Evolutionary conservation across 345 rosid genomes (phyloP).

Genomic region (Trapa bicornis): DNA sequence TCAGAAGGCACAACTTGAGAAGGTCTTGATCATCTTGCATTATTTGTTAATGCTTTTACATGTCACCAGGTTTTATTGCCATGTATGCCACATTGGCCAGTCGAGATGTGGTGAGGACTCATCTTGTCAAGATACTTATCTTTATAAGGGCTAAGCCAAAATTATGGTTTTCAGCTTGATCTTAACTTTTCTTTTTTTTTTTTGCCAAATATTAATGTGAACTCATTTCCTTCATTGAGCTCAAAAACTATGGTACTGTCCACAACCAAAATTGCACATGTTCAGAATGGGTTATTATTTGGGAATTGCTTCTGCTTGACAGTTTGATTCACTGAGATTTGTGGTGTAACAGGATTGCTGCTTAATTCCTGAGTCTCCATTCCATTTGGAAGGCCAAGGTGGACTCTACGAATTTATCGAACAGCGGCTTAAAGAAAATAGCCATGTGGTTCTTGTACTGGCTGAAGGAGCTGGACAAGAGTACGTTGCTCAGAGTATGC

Average conservation of each 20-base stretch:
- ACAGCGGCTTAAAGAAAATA: slow-evolving; percentile 61
- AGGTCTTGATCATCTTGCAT: not conserved
- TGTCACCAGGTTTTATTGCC: slow-evolving; percentile 73
- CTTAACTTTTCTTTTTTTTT: not conserved
- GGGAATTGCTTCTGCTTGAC: not conserved
- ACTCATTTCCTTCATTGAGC: not conserved
- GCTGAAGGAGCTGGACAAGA: slow-evolving; percentile 99
- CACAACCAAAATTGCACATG: not conserved
- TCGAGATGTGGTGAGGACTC: slow-evolving; percentile 77
- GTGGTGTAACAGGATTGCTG: slow-evolving; percentile 74
- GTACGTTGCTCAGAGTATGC: slow-evolving; percentile 50
- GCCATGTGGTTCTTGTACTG: slow-evolving; percentile 71
- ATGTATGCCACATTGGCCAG: slow-evolving; percentile 88
- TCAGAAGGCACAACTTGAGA: not conserved
- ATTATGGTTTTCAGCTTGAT: not conserved
- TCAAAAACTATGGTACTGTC: not conserved
- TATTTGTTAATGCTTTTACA: slow-evolving; percentile 6
- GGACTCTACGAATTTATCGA: slow-evolving; percentile 83
- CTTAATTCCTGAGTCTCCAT: slow-evolving; percentile 95
- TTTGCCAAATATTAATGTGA: too few relatives aligned
- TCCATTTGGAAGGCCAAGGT: slow-evolving; percentile 76
- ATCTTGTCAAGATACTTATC: not conserved
- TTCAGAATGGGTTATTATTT: not conserved
- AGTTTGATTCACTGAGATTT: slow-evolving; percentile 10
- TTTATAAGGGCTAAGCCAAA: not conserved